A percentile compares a stretch with the other conserved stretches of the same genome.
Evolutionary conservation across 805 yeast genomes (phyloP).

Genomic region (Myxozyma mucilagina): DNA sequence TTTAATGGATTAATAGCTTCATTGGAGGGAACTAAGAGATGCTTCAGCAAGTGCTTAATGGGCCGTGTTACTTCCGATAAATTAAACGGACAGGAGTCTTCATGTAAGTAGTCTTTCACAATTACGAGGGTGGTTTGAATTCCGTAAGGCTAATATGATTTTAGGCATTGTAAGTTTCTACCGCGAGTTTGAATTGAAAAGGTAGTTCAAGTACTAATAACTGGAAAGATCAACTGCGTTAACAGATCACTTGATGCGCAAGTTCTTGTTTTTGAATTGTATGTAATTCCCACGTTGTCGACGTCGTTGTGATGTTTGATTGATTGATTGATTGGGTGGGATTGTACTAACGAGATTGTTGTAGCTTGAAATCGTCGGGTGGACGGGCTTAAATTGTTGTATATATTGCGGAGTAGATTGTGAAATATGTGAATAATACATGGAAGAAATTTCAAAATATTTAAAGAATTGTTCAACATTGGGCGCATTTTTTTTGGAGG

Average conservation of each 20-base stretch:
- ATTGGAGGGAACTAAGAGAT: conserved; percentile 84
- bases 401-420: too few species aligned
- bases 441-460: too few species aligned
- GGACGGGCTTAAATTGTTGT: too few species aligned
- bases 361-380: too few species aligned
- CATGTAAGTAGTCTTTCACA: conserved; percentile 47
- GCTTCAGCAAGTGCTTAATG: conserved; percentile 82
- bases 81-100: conserved; percentile 60
- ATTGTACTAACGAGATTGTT: too few species aligned
- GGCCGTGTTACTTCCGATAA: conserved; percentile 42
- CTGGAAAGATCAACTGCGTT: conserved; percentile 65
- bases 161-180: conserved; percentile 9
- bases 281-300: conserved; percentile 10
- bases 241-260: conserved; percentile 86
- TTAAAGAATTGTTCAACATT: too few species aligned
- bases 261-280: conserved; percentile 71
- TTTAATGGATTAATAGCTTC: conserved; percentile 48
- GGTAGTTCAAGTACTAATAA: not conserved
- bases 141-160: not conserved
- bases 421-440: too few species aligned
- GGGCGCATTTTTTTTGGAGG: too few species aligned
- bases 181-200: not conserved
- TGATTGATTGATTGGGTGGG: too few species aligned
- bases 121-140: not conserved
- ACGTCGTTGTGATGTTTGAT: too few species aligned